Conservation (phyloP, 2,329 filamentous ascomycete genomes). For the Ustulina deusta region DNA sequence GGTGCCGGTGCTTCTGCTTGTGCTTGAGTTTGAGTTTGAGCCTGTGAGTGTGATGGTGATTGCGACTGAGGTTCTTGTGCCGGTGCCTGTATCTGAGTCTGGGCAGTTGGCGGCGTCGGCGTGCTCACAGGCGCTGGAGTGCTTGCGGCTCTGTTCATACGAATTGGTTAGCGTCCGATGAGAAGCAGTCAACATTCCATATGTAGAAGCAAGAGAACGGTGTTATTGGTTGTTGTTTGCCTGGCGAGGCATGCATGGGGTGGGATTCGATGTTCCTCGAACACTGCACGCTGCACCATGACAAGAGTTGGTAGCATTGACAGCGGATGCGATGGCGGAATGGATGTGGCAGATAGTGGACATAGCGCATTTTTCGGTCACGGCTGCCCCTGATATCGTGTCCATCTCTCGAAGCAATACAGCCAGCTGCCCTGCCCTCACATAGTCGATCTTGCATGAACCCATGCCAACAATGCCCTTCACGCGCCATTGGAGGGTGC, state of each 20-base stretch:
- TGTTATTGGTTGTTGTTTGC: constrained; percentile 1
- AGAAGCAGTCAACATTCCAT: background rate
- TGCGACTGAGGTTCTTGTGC: background rate
- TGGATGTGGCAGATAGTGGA: constrained; percentile 16
- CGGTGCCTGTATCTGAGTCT: constrained; percentile 25
- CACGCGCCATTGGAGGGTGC: constrained; percentile 9
- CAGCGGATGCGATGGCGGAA: constrained; percentile 4
- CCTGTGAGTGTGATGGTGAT: background rate
- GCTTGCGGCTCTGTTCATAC: constrained; percentile 39
- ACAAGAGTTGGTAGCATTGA: constrained; percentile 15
- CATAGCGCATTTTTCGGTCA: constrained; percentile 18
- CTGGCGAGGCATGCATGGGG: background rate
- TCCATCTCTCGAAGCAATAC: constrained; percentile 22
- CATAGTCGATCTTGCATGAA: constrained; percentile 15
- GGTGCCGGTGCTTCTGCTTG: background rate
- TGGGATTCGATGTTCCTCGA: constrained; percentile 8
- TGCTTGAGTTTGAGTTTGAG: constrained; percentile 6
- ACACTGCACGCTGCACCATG: constrained; percentile 15
- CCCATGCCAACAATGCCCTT: constrained; percentile 13
- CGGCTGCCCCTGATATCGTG: constrained; percentile 9
- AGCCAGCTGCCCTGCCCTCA: constrained; percentile 7
- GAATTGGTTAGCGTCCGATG: constrained; percentile 27
- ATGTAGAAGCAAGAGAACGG: constrained; percentile 9
- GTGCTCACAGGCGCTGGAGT: constrained; percentile 34
- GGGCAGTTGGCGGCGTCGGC: constrained; percentile 26